Base-by-base conservation (phyloP, 2,329 filamentous ascomycete species). In the Aspergillus spinulosporus region DNA sequence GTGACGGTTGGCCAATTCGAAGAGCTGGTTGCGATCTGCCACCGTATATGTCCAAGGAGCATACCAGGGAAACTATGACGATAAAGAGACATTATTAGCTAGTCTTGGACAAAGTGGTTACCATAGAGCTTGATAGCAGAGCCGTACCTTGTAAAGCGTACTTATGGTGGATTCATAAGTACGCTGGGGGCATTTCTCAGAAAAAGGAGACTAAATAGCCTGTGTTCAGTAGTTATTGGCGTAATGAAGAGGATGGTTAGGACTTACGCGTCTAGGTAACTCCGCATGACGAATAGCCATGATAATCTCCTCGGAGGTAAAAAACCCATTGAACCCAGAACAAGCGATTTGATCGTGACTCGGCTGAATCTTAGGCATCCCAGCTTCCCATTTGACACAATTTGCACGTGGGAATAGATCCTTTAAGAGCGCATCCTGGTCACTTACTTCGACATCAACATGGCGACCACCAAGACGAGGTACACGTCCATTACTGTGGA, bases 161-260 rank as follows among this genome's bases (percentile, higher is more conserved):
- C 76, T 79, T 57, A 82, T 80, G 51, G 79, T 75, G n/a, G 72
- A 72, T 66, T 84, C 81, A 62, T 80, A 84, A 12, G 77, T 74
- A n/a, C 81, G 78, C 64, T 81, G 78, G 31, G 75, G 77, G 49
- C 75, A 79, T 66, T 80, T 80, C 37, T 66, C 66, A 29, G 75
- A 73, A 60, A 80, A 83, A 1, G 75, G 76, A 48, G 79, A 81
- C 79, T 81, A 55, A 9, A 45, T 29, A 43, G 36, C 5, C 5
- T 51, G 47, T 45, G 8, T 56, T 50, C 28, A 51, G 52, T 46
- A 12, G n/a, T 45, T 31, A 9, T 21, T 39, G 3, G 37, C 21
- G 47, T 8, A 21, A 28, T 6, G 11, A 14, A 15, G 21, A 14
- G 39, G 21, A 12, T 5, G 28, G 36, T 15, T 6, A 34, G 29